A percentile compares a stretch with the other conserved stretches of the same genome.
These are phyloP conservation scores for Leccinum subtestaceum DNA, from an alignment of 768 basidiomycete genomes.

Conservation along the genomic window DNA sequence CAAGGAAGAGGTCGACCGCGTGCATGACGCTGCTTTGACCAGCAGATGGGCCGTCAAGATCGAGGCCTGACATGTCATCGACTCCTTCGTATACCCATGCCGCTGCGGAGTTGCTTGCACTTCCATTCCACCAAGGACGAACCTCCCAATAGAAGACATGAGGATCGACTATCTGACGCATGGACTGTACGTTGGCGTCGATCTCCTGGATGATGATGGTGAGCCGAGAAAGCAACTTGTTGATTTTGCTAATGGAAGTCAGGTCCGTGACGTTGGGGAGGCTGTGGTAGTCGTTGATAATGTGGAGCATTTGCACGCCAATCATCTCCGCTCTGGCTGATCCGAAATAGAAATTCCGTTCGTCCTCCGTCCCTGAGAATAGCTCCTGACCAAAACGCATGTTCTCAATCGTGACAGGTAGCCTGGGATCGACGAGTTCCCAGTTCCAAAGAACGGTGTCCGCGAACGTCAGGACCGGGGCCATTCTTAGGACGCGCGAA, in stretches of 20 bases:
- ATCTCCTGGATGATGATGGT: slow-evolving; percentile 71
- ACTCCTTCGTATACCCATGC: slow-evolving; percentile 83
- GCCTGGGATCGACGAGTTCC: slow-evolving; percentile 53
- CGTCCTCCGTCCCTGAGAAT: slow-evolving; percentile 86
- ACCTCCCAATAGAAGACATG: slow-evolving; percentile 86
- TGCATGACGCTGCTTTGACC: slow-evolving; percentile 94
- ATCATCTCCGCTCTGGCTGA: slow-evolving; percentile 84
- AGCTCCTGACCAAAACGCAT: slow-evolving; percentile 60
- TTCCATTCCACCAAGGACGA: slow-evolving; percentile 92
- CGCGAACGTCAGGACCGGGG: slow-evolving; percentile 92
- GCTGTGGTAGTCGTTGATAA: slow-evolving; percentile 84
- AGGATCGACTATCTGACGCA: slow-evolving; percentile 75
- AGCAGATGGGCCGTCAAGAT: slow-evolving; percentile 85
- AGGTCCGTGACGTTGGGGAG: slow-evolving; percentile 67
- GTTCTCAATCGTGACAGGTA: slow-evolving; percentile 67
- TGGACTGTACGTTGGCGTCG: slow-evolving; percentile 61
- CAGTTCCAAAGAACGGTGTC: slow-evolving; percentile 97
- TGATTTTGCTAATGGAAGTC: slow-evolving; percentile 62
- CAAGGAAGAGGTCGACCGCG: slow-evolving; percentile 80
- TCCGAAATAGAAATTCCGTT: slow-evolving; percentile 80
- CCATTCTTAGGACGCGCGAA: slow-evolving; percentile 76
- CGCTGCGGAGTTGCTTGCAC: slow-evolving; percentile 50
- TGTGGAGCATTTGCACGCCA: slow-evolving; percentile 80
- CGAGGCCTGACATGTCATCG: slow-evolving; percentile 51
- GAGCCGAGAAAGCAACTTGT: slow-evolving; percentile 68